Evolutionary conservation across 805 yeast genomes (phyloP).

Genomic region (Lipomyces japonicus): DNA sequence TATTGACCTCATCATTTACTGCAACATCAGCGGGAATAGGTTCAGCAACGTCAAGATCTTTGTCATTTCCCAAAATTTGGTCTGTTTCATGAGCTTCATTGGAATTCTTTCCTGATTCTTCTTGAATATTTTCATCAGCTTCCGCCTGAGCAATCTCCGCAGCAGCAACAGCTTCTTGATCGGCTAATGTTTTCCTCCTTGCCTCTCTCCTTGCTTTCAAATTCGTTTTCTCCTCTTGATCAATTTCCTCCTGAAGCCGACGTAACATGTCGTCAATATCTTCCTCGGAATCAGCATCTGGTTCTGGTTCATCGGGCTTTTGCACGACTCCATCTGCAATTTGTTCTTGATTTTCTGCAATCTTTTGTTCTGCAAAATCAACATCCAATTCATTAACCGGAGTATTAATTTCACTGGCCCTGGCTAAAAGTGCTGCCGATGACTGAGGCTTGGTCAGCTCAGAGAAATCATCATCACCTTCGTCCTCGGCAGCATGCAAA

Average conservation of each 20-base stretch:
- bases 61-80: too few species aligned
- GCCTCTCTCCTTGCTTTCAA: constrained; percentile 19
- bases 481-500: background rate
- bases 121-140: background rate
- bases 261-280: constrained; percentile 39
- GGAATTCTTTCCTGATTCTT: too few species aligned
- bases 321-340: background rate
- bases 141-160: constrained; percentile 6
- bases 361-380: constrained; percentile 1
- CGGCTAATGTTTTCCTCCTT: constrained; percentile 10
- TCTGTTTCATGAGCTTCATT: background rate
- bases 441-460: constrained; percentile 12
- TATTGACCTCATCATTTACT: too few species aligned
- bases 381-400: constrained; percentile 9
- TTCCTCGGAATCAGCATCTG: constrained; percentile 39
- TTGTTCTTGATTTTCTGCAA: background rate
- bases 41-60: too few species aligned
- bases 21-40: too few species aligned
- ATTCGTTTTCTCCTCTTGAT: constrained; percentile 20
- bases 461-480: constrained; percentile 15
- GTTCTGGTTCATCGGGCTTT: constrained; percentile 12
- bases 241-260: constrained; percentile 22
- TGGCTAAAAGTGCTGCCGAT: constrained; percentile 7
- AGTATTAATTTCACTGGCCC: constrained; percentile 4
- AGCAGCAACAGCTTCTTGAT: constrained; percentile 8